phyloP scores from a whole-genome alignment of 1,284 basidiomycete genomes.

The Trametes versicolor region DNA sequence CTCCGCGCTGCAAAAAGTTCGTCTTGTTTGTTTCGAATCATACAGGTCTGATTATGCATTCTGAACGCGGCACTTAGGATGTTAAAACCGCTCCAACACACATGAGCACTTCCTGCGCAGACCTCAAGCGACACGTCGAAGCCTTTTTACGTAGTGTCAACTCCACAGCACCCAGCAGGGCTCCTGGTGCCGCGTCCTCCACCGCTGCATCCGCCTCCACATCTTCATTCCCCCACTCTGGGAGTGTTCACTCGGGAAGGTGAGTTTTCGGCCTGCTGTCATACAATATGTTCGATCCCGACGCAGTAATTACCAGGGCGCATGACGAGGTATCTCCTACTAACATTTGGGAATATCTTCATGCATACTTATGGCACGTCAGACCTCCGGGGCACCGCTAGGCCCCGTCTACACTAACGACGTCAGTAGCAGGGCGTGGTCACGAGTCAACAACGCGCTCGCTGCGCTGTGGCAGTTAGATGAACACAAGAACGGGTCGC shows the following conservation, averaged over 20 bases:
- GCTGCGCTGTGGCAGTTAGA: neutral
- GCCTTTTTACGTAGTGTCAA: neutral
- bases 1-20: neutral
- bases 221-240: too few species aligned
- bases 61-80: neutral
- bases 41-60: neutral
- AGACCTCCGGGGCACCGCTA: neutral
- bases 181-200: neutral
- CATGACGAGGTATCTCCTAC: neutral
- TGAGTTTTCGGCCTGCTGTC: neutral
- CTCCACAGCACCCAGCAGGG: neutral
- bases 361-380: slow-evolving; percentile 12
- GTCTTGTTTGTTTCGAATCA: neutral
- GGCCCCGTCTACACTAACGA: neutral
- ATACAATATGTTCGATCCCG: neutral
- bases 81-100: neutral
- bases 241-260: too few species aligned
- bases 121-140: neutral
- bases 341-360: neutral
- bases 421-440: neutral
- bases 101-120: neutral
- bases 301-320: neutral
- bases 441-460: neutral
- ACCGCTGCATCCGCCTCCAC: neutral
- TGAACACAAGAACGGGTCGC: neutral